phyloP scores from a whole-genome alignment of 2,329 filamentous ascomycete species.

The Verticillium dahliae region DNA sequence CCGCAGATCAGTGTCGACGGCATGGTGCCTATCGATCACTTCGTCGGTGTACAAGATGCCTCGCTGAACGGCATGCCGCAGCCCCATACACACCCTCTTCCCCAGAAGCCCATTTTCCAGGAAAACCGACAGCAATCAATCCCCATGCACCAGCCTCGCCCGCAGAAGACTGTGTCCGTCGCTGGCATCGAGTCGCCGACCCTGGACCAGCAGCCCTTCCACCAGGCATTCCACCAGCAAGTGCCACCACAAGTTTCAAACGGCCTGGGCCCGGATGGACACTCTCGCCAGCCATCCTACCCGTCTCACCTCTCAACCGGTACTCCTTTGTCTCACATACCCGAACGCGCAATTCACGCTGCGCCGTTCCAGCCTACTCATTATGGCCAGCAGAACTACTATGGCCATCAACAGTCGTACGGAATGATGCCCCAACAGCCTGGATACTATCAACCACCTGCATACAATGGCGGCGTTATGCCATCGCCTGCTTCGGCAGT shows the following conservation, averaged over 20 bases:
- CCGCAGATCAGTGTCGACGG: conserved; percentile 11
- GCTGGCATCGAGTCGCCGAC: conserved; percentile 86
- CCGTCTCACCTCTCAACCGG: conserved; percentile 64
- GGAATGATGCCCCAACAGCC: conserved; percentile 51
- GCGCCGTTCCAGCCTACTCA: conserved; percentile 77
- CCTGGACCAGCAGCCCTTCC: conserved; percentile 59
- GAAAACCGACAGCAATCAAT: conserved; percentile 47
- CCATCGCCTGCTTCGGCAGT: conserved; percentile 30
- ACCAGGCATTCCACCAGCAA: conserved; percentile 91
- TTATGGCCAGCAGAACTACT: conserved; percentile 56
- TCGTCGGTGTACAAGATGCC: conserved; percentile 18
- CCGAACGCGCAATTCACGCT: conserved; percentile 85
- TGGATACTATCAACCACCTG: conserved; percentile 49
- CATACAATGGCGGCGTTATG: conserved; percentile 20
- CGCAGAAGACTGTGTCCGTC: conserved; percentile 89
- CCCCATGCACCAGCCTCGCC: conserved; percentile 89
- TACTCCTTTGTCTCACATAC: conserved; percentile 85
- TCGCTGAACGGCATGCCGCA: conserved; percentile 48
- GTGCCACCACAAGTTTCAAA: conserved; percentile 69
- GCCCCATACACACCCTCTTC: conserved; percentile 51
- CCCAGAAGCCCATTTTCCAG: conserved; percentile 51
- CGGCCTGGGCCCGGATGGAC: conserved; percentile 50
- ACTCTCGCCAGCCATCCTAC: conserved; percentile 63
- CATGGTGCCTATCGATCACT: conserved; percentile 8
- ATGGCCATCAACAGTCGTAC: conserved; percentile 44